phyloP scores from a whole-genome alignment of 1,284 basidiomycete genomes.

The Fomitopsis palustris region DNA sequence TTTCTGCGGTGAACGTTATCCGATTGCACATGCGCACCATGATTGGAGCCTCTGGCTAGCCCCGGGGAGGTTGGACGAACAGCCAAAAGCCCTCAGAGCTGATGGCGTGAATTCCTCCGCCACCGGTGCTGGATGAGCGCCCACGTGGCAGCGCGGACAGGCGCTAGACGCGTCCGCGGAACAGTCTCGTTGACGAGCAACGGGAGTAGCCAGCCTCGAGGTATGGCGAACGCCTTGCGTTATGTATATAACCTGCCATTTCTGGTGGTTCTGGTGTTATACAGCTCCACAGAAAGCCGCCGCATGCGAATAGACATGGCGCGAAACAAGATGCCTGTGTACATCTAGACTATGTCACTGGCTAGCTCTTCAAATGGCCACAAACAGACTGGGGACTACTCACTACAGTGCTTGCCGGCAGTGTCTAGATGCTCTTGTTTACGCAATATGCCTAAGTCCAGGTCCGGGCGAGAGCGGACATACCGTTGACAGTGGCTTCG shows the following conservation, averaged over 20 bases:
- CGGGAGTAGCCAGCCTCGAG: conserved; percentile 1
- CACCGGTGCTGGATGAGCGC: conserved; percentile 1
- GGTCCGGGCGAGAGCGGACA: not conserved
- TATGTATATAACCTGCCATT: not conserved
- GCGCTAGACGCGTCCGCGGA: conserved; percentile 4
- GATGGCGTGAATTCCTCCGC: conserved; percentile 10
- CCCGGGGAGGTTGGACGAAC: conserved; percentile 24
- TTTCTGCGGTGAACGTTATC: conserved; percentile 15
- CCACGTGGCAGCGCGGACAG: conserved; percentile 16
- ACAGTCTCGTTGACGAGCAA: not conserved
- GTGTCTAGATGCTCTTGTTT: not conserved
- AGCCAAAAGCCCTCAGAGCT: conserved; percentile 33
- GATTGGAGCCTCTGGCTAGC: conserved; percentile 22
- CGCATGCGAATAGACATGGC: not conserved
- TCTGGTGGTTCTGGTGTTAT: not conserved
- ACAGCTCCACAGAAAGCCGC: not conserved
- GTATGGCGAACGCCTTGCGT: not conserved
- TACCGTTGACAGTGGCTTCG: not conserved
- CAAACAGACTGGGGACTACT: too few species aligned
- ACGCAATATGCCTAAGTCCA: not conserved
- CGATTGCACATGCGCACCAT: conserved; percentile 25
- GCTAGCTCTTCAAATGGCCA: too few species aligned
- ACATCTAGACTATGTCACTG: too few species aligned
- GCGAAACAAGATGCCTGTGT: too few species aligned
- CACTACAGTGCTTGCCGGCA: too few species aligned